A percentile compares a stretch with the other conserved stretches of the same genome.
These are phyloP conservation scores for Venturiaceae sp. DNA, from an alignment of 2,329 filamentous ascomycete species.

Conservation along the genomic window DNA sequence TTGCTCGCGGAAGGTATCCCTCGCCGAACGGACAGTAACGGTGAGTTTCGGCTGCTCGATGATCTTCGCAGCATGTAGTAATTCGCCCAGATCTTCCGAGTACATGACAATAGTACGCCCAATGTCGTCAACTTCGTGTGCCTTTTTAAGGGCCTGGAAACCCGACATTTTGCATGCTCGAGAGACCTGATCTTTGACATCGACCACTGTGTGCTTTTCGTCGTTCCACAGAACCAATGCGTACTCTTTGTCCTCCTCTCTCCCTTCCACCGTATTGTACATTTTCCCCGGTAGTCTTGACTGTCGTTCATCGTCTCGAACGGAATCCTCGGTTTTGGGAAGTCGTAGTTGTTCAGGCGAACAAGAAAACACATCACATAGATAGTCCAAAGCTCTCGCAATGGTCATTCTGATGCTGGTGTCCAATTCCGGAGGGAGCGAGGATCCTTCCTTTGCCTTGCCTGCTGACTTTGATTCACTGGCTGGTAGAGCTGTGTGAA, in stretches of 20 bases:
- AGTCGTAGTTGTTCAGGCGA: conserved; percentile 90
- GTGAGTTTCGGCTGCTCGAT: conserved; percentile 96
- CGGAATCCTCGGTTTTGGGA: conserved; percentile 71
- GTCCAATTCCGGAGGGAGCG: conserved; percentile 64
- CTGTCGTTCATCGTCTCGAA: conserved; percentile 68
- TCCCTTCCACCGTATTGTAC: conserved; percentile 52
- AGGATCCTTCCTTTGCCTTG: conserved; percentile 45
- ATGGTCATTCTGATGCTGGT: conserved; percentile 78
- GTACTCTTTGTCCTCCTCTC: conserved; percentile 62
- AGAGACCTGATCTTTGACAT: conserved; percentile 83
- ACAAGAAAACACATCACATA: conserved; percentile 96
- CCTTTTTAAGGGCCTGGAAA: conserved; percentile 61
- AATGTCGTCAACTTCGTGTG: conserved; percentile 80
- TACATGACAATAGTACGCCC: conserved; percentile 81
- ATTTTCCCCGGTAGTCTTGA: conserved; percentile 70
- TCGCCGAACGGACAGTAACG: conserved; percentile 82
- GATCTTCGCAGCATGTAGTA: conserved; percentile 71
- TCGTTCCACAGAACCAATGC: conserved; percentile 93
- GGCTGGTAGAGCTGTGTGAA: conserved; percentile 53
- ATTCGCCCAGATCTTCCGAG: conserved; percentile 56
- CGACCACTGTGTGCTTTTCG: conserved; percentile 91
- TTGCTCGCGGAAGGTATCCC: conserved; percentile 93
- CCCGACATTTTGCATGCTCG: conserved; percentile 71
- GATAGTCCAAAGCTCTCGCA: conserved; percentile 77
- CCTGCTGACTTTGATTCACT: conserved; percentile 32